A percentile compares a stretch with the other conserved stretches of the same genome.
These are phyloP conservation scores for Emiliania huxleyi DNA, from an alignment of 78 protist species.

Conservation along the genomic window DNA sequence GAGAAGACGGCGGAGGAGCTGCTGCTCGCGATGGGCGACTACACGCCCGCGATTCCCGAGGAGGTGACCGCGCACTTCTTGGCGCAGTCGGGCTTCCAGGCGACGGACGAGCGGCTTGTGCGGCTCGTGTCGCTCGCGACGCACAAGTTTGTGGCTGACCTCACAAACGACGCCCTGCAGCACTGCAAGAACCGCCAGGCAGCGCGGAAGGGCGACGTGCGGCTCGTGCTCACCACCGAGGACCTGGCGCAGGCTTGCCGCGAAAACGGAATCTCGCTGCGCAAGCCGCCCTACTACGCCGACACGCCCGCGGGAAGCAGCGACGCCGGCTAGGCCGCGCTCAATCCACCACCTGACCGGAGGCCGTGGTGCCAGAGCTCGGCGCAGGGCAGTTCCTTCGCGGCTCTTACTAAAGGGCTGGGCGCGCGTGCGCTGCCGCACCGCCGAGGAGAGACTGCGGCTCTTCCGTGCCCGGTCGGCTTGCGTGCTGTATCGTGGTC, in stretches of 20 bases:
- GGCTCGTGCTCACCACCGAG: neutral
- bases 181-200: neutral
- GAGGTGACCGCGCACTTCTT: conserved; percentile 19
- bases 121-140: conserved; percentile 34
- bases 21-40: too few relatives aligned
- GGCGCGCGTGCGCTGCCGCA: too few relatives aligned
- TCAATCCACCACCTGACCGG: too few relatives aligned
- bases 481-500: too few relatives aligned
- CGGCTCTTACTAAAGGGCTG: too few relatives aligned
- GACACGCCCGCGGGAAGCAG: neutral
- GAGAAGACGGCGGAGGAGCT: too few relatives aligned
- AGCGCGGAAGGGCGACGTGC: neutral
- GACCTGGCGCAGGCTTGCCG: neutral
- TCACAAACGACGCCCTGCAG: neutral
- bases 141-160: conserved; percentile 41
- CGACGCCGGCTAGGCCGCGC: too few relatives aligned
- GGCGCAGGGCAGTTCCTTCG: too few relatives aligned
- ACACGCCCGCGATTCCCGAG: too few relatives aligned
- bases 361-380: too few relatives aligned
- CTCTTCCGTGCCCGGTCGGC: too few relatives aligned
- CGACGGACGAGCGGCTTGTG: neutral
- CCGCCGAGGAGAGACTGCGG: too few relatives aligned
- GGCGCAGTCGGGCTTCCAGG: conserved; percentile 4
- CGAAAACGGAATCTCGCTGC: neutral
- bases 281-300: neutral